Evolutionary conservation across 2,329 filamentous ascomycete genomes (phyloP), one percentile per base, ranked within the genome.

Genomic region (Penicillium aurantiogriseum): DNA sequence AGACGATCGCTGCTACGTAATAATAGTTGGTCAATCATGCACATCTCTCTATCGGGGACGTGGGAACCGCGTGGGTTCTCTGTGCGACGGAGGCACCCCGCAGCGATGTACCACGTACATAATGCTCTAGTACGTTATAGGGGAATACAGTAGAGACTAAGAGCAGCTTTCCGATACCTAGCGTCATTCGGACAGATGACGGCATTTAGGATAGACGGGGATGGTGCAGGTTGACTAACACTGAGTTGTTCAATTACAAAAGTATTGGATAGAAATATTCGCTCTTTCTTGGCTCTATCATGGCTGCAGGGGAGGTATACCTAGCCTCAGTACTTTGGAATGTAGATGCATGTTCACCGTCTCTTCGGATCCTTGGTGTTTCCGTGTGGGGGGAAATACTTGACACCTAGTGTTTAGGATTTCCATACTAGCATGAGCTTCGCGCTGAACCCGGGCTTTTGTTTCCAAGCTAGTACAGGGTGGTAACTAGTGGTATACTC

Each of bases 21-120:
- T 44, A 56, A 57, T 42, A 42, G 38, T 27, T 44, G 23, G 44
- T 31, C 45, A 53, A 50, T 44, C 51, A 57, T 65, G 62, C 62
- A 63, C 57, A 60, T 43, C 58, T 56, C 63, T 59, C 48, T 35
- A 63, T 64, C 44, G 58, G 62, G 62, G 19, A 50, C 49, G 49
- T 56, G 56, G 47, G 53, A 43, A 54, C 56, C 44, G 54, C 57
- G 61, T 62, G 63, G 59, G 51, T 54, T 61, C 54, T 49, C 55
- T 44, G 50, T 45, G 46, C 23, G 50, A 63, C 56, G 56, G 47
- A 49, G 51, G 49, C 59, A 57, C 58, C 54, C 57, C 52, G 47
- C 42, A 46, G 51, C 45, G 53, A 56, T 51, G 46, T 51, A 51
- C 50, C 19, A 36, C 23, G 50, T 52, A 51, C 49, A 51, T 29